These are phyloP conservation scores for Cymbidium sinense DNA, from an alignment of 106 monocot species.

Conservation along the genomic window DNA sequence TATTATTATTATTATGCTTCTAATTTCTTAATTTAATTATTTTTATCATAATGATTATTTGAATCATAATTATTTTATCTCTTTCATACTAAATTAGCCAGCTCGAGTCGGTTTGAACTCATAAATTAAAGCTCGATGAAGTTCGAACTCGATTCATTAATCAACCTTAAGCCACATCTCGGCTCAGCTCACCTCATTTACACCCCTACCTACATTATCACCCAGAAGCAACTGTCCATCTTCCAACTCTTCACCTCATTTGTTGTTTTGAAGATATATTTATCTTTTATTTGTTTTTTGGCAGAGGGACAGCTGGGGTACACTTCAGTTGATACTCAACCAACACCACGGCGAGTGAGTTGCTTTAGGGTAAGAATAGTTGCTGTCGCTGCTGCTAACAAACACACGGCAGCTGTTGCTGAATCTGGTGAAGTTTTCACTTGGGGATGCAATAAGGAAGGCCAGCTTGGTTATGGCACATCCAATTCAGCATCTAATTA, in stretches of 20 bases:
- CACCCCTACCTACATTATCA: neutral
- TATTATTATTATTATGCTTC: too few species aligned
- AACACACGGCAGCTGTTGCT: constrained; percentile 81
- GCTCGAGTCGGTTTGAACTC: too few species aligned
- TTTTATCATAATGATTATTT: too few species aligned
- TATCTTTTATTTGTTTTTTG: neutral
- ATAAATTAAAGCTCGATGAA: too few species aligned
- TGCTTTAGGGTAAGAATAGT: constrained; percentile 62
- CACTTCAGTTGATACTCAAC: constrained; percentile 91
- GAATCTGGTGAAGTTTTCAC: constrained; percentile 95
- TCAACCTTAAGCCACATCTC: too few species aligned
- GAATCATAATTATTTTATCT: too few species aligned
- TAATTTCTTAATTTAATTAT: too few species aligned
- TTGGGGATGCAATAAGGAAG: constrained; percentile 99
- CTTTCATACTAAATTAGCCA: too few species aligned
- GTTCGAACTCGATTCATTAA: too few species aligned
- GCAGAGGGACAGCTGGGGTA: constrained; percentile 98
- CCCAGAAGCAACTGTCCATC: neutral
- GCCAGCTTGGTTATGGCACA: constrained; percentile 98
- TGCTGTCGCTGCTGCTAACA: constrained; percentile 91
- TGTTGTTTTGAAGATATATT: neutral
- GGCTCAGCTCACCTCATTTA: too few species aligned
- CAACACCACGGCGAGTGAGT: constrained; percentile 84
- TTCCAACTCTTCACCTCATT: neutral
- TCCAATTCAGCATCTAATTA: constrained; percentile 98